Evolutionary conservation across 2,329 filamentous ascomycete genomes (phyloP).

Genomic region (Diaporthe destruens): DNA sequence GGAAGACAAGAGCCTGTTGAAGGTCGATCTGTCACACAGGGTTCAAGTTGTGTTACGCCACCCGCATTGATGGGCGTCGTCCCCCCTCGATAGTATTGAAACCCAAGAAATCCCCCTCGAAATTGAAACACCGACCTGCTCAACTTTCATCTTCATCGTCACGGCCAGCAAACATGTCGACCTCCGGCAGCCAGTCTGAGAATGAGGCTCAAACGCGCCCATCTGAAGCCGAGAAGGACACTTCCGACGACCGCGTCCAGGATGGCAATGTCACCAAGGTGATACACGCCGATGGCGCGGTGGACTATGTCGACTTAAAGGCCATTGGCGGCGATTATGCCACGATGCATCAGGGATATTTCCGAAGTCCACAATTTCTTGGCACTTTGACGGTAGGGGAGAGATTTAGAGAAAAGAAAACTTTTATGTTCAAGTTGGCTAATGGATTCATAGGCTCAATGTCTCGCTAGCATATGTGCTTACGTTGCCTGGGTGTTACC

Average conservation of each 20-base stretch:
- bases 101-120: neutral
- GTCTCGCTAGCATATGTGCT: slow-evolving; percentile 21
- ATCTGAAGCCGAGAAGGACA: neutral
- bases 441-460: slow-evolving; percentile 5
- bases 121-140: neutral
- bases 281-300: slow-evolving; percentile 55
- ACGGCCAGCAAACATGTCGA: neutral
- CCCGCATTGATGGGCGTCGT: neutral
- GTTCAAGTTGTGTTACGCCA: too few relatives aligned
- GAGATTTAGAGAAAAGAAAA: neutral
- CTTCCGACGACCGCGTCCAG: neutral
- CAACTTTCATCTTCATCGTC: neutral
- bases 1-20: neutral
- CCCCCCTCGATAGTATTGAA: neutral
- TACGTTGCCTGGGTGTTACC: slow-evolving; percentile 16
- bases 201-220: neutral
- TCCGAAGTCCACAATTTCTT: slow-evolving; percentile 54
- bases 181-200: neutral
- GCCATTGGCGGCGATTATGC: slow-evolving; percentile 57
- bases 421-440: neutral
- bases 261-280: slow-evolving; percentile 47
- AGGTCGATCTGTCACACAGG: too few relatives aligned
- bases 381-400: slow-evolving; percentile 52
- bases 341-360: slow-evolving; percentile 57
- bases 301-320: slow-evolving; percentile 57